phyloP scores from a whole-genome alignment of 2,329 filamentous ascomycete species.

The Corniculantispora saksenae region DNA sequence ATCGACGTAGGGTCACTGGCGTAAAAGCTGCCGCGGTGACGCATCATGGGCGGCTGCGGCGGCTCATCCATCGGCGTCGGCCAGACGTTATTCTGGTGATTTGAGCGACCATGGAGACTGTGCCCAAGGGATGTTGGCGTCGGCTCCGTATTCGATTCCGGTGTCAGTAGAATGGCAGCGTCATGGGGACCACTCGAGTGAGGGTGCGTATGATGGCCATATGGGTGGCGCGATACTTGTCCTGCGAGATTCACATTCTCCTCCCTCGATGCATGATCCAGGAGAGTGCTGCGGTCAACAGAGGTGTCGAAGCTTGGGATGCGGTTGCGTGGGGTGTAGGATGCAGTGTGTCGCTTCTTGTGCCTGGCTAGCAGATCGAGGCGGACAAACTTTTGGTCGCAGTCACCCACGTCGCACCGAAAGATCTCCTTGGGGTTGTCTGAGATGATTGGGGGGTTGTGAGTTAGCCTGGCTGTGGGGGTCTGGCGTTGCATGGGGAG shows the following conservation, averaged over 20 bases:
- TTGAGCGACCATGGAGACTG: conserved; percentile 19
- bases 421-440: conserved; percentile 81
- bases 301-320: conserved; percentile 48
- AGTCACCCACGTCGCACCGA: conserved; percentile 72
- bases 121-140: conserved; percentile 29
- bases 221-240: conserved; percentile 7
- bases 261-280: not conserved
- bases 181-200: conserved; percentile 44
- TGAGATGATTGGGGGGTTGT: conserved; percentile 33
- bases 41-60: conserved; percentile 36
- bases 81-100: conserved; percentile 27
- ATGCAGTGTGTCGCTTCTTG: conserved; percentile 63
- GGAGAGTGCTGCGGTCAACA: conserved; percentile 22
- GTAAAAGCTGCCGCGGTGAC: conserved; percentile 41
- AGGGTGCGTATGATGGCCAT: conserved; percentile 29
- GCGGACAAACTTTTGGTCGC: conserved; percentile 75
- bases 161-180: conserved; percentile 46
- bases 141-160: conserved; percentile 38
- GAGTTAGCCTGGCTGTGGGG: conserved; percentile 22
- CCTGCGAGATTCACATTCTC: not conserved
- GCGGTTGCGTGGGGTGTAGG: conserved; percentile 52
- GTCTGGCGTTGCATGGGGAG: conserved; percentile 15
- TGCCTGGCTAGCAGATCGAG: conserved; percentile 73
- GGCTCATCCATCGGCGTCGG: conserved; percentile 37
- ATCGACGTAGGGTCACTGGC: conserved; percentile 30